A percentile compares a stretch with the other conserved stretches of the same genome.
phyloP scores from a whole-genome alignment of 169 alveolate genomes.

The Neospora caninum region DNA sequence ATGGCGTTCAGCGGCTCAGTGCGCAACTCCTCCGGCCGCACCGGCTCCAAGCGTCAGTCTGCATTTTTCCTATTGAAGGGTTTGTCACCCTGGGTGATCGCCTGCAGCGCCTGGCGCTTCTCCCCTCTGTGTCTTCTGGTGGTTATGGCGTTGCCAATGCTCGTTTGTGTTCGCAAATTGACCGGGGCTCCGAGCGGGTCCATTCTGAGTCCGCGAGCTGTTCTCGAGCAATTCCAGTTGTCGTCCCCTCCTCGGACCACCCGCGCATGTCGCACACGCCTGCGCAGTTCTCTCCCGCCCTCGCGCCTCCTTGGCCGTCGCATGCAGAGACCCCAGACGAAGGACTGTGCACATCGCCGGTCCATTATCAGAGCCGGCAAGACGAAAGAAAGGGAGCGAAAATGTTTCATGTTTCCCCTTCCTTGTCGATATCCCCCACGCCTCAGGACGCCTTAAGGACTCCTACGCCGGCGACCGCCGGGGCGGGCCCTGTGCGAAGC shows the following conservation, averaged over 20 bases:
- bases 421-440: too few species aligned
- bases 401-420: too few species aligned
- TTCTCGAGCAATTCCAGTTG: neutral
- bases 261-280: neutral
- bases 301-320: neutral
- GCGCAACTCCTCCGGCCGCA: neutral
- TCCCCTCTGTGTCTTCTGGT: neutral
- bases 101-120: neutral
- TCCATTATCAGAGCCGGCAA: too few species aligned
- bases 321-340: neutral
- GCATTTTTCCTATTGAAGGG: constrained; percentile 33
- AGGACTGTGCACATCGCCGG: too few species aligned
- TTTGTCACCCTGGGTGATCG: neutral
- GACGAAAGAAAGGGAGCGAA: too few species aligned
- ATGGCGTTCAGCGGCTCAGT: neutral
- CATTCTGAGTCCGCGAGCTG: neutral
- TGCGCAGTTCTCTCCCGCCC: neutral
- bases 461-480: too few species aligned
- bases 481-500: too few species aligned
- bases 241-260: neutral
- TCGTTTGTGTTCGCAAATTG: neutral
- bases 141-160: neutral
- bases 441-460: too few species aligned
- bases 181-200: neutral
- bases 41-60: neutral